phyloP scores from a whole-genome alignment of 805 yeast genomes.

The Teunomyces panamensis region DNA sequence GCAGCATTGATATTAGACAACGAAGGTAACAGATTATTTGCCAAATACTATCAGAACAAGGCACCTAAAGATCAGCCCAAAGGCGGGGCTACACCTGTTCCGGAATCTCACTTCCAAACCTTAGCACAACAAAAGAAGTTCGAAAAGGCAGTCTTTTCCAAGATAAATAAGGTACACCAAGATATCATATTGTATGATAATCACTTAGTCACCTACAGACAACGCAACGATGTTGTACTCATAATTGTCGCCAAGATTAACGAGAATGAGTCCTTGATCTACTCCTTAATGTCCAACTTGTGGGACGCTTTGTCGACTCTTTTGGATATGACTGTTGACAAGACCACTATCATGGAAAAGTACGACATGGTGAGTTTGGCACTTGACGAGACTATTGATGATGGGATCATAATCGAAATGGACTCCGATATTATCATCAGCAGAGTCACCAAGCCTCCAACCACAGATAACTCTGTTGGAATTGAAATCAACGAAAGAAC shows the following conservation, averaged over 20 bases:
- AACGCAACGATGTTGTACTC: slow-evolving; percentile 70
- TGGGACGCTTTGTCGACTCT: slow-evolving; percentile 79
- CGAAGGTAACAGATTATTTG: slow-evolving; percentile 74
- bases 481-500: slow-evolving; percentile 74
- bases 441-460: slow-evolving; percentile 86
- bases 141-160: slow-evolving; percentile 67
- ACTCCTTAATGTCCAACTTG: slow-evolving; percentile 71
- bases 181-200: slow-evolving; percentile 80
- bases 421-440: slow-evolving; percentile 85
- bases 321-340: slow-evolving; percentile 69
- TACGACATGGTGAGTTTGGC: slow-evolving; percentile 85
- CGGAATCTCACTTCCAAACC: slow-evolving; percentile 35
- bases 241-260: slow-evolving; percentile 70
- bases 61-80: slow-evolving; percentile 25
- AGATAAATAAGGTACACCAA: slow-evolving; percentile 76
- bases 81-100: slow-evolving; percentile 1
- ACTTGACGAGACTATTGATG: slow-evolving; percentile 89
- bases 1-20: slow-evolving; percentile 79
- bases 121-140: slow-evolving; percentile 69
- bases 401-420: slow-evolving; percentile 87
- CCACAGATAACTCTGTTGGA: slow-evolving; percentile 33
- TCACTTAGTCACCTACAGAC: slow-evolving; percentile 82
- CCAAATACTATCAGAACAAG: slow-evolving; percentile 80
- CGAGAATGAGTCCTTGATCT: slow-evolving; percentile 83
- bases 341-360: slow-evolving; percentile 70